A percentile compares a stretch with the other conserved stretches of the same genome.
These are phyloP conservation scores for Ogataea haglerorum DNA, from an alignment of 805 yeast species.

Conservation along the genomic window DNA sequence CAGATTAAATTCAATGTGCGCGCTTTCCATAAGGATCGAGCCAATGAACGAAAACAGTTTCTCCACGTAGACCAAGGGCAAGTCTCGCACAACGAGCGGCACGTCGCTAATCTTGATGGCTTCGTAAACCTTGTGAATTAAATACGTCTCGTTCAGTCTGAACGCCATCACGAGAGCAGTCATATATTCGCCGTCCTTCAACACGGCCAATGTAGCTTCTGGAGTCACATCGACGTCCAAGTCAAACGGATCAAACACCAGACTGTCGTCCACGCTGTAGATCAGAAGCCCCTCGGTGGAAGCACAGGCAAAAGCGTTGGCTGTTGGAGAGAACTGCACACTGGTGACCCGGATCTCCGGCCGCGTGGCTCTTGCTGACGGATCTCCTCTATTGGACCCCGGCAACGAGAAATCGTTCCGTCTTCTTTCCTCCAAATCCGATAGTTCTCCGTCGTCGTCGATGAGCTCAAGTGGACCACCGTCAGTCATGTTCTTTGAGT, in stretches of 20 bases:
- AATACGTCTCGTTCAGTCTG: constrained; percentile 76
- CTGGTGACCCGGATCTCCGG: constrained; percentile 83
- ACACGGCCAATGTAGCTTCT: constrained; percentile 58
- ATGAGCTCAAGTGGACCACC: constrained; percentile 81
- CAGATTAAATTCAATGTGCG: constrained; percentile 80
- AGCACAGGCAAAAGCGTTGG: constrained; percentile 88
- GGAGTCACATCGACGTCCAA: constrained; percentile 92
- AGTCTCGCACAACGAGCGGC: constrained; percentile 56
- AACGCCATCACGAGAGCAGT: constrained; percentile 89
- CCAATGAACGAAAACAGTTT: constrained; percentile 69
- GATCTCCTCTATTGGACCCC: constrained; percentile 82
- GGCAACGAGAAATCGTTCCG: constrained; percentile 68
- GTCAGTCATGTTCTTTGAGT: constrained; percentile 80
- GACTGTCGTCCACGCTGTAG: constrained; percentile 70
- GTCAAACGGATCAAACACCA: constrained; percentile 91
- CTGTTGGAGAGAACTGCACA: constrained; percentile 83
- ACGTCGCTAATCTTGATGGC: constrained; percentile 69
- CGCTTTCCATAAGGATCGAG: constrained; percentile 60
- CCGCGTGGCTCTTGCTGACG: constrained; percentile 67
- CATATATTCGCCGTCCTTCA: constrained; percentile 60
- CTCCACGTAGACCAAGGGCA: constrained; percentile 76
- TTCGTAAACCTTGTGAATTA: constrained; percentile 74
- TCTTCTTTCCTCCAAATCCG: constrained; percentile 69
- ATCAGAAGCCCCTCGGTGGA: constrained; percentile 90
- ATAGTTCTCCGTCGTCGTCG: constrained; percentile 81